These are phyloP conservation scores for Salix caprea DNA, from an alignment of 345 rosid genomes.

Conservation along the genomic window DNA sequence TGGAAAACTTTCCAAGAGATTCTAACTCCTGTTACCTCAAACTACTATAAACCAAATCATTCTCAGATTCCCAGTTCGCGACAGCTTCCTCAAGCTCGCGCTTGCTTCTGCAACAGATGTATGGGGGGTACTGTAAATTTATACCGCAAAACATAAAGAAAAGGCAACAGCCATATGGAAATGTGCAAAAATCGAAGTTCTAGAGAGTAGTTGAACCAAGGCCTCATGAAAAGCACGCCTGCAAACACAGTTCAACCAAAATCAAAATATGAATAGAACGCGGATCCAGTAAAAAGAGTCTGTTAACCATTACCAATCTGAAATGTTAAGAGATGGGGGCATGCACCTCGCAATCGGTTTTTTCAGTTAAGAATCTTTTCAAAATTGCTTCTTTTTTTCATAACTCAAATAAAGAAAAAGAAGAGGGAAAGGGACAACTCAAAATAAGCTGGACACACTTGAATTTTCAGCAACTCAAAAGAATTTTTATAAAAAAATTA, in stretches of 20 bases:
- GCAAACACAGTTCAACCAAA: neutral
- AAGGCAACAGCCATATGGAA: neutral
- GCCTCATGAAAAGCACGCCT: neutral
- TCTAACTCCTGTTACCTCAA: conserved; percentile 8
- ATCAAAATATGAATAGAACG: neutral
- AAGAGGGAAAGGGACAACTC: neutral
- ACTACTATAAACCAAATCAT: conserved; percentile 12
- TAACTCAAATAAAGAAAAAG: neutral
- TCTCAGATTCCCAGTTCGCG: conserved; percentile 4
- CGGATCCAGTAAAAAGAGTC: neutral
- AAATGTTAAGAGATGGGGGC: neutral
- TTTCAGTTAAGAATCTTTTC: neutral
- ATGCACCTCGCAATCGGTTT: neutral
- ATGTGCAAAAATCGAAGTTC: neutral
- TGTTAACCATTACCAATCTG: neutral
- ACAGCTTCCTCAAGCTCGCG: neutral
- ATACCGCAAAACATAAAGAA: neutral
- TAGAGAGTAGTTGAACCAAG: neutral
- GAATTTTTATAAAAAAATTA: neutral
- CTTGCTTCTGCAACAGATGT: conserved; percentile 23
- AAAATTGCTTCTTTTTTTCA: neutral
- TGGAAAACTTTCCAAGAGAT: conserved; percentile 11
- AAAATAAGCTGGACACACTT: neutral
- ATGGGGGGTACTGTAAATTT: neutral
- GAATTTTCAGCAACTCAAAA: neutral